Evolutionary conservation across 2,329 filamentous ascomycete species (phyloP).

Genomic region (Claviceps capensis): DNA sequence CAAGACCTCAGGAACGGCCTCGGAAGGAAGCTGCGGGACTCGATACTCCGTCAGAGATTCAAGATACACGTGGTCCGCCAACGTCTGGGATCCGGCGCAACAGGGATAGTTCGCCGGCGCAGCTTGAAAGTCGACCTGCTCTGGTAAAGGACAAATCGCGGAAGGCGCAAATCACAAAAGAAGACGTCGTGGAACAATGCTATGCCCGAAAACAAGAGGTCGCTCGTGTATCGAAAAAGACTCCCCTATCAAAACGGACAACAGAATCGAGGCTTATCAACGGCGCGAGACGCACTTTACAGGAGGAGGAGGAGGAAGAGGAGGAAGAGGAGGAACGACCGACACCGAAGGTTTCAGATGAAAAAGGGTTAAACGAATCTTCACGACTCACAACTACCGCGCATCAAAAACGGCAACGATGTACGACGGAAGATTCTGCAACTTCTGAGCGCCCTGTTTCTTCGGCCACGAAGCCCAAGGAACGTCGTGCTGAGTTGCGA

Average conservation of each 20-base stretch:
- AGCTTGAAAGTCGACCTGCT: background rate
- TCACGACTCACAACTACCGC: background rate
- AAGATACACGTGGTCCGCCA: background rate
- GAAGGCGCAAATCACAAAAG: background rate
- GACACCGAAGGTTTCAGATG: background rate
- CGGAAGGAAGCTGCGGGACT: background rate
- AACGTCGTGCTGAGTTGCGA: slow-evolving; percentile 30
- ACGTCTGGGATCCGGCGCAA: background rate
- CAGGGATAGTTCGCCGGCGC: too few relatives aligned
- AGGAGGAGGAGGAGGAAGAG: background rate
- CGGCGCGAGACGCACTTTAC: background rate
- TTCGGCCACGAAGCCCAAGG: slow-evolving; percentile 1
- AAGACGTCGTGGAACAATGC: background rate
- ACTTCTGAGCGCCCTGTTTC: background rate
- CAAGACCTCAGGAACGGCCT: background rate
- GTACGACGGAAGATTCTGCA: background rate
- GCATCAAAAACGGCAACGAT: background rate
- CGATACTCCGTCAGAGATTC: too few relatives aligned
- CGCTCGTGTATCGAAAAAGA: background rate
- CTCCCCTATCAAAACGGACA: background rate
- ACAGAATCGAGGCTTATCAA: background rate
- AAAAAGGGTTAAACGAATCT: background rate
- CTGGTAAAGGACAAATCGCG: background rate
- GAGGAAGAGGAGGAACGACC: background rate
- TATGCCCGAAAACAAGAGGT: background rate